Conservation (phyloP, 352 stramenopile genomes). For the Salisapilia sapeloensis region DNA sequence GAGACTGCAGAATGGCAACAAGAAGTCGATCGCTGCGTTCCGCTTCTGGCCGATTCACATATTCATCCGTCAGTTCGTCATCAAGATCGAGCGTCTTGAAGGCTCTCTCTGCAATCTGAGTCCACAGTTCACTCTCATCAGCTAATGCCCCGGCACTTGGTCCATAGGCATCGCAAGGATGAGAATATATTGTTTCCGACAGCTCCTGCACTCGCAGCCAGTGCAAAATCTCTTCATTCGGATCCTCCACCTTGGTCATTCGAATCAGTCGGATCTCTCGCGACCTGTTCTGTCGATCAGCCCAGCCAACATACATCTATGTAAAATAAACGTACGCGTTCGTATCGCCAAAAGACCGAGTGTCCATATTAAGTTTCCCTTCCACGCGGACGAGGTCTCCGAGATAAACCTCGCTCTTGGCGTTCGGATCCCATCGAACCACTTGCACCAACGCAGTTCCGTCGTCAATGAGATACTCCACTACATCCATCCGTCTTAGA, state of each 20-base stretch:
- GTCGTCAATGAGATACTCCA: conserved; percentile 60
- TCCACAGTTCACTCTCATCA: too few relatives aligned
- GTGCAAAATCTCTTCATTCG: conserved; percentile 63
- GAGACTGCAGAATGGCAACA: too few relatives aligned
- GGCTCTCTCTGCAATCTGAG: too few relatives aligned
- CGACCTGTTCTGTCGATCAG: conserved; percentile 3
- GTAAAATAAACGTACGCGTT: conserved; percentile 5
- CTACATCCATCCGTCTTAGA: conserved; percentile 12
- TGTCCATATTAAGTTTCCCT: conserved; percentile 54
- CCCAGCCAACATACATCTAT: not conserved
- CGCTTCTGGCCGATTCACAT: too few relatives aligned
- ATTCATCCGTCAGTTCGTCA: too few relatives aligned
- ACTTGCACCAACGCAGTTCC: conserved; percentile 41
- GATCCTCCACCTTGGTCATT: conserved; percentile 25
- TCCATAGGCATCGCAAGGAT: too few relatives aligned
- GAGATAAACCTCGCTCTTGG: conserved; percentile 8
- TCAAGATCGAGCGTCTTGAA: too few relatives aligned
- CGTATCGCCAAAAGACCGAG: conserved; percentile 11
- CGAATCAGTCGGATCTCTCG: conserved; percentile 41
- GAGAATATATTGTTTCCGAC: conserved; percentile 18
- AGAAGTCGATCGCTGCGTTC: too few relatives aligned
- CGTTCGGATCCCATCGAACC: conserved; percentile 22
- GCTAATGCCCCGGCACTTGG: too few relatives aligned
- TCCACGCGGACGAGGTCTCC: conserved; percentile 59
- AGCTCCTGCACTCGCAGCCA: conserved; percentile 44